A percentile compares a stretch with the other conserved stretches of the same genome.
Evolutionary conservation across 108 stramenopile genomes (phyloP).

Genomic region (Fistulifera pelliculosa): DNA sequence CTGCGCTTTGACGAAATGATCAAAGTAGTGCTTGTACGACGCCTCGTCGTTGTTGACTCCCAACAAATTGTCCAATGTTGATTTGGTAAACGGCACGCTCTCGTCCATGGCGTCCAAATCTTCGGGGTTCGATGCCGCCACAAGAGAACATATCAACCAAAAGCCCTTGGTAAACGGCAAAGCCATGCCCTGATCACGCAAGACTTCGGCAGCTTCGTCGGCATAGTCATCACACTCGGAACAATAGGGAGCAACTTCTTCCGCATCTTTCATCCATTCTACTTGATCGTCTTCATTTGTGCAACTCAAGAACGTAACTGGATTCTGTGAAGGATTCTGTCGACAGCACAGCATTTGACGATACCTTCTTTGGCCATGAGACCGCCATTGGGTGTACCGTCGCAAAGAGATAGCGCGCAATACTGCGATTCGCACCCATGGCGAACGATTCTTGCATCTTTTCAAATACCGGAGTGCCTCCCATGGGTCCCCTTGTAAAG

Average conservation of each 20-base stretch:
- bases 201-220: conserved; percentile 30
- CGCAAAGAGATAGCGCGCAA: conserved; percentile 46
- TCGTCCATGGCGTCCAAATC: conserved; percentile 53
- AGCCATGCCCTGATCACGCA: conserved; percentile 37
- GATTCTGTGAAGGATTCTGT: conserved; percentile 27
- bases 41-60: conserved; percentile 25
- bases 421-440: conserved; percentile 15
- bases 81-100: conserved; percentile 37
- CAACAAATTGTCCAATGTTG: conserved; percentile 33
- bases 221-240: conserved; percentile 32
- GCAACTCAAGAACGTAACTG: conserved; percentile 44
- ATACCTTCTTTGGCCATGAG: conserved; percentile 27
- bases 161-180: conserved; percentile 40
- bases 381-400: conserved; percentile 46
- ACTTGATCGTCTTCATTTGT: conserved; percentile 38
- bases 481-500: conserved; percentile 23
- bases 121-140: conserved; percentile 37
- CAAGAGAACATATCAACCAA: conserved; percentile 24
- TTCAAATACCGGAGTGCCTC: conserved; percentile 38
- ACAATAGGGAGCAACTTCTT: conserved; percentile 38
- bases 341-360: conserved; percentile 25
- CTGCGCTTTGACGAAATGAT: conserved; percentile 26
- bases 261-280: conserved; percentile 43
- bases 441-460: conserved; percentile 33
- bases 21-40: conserved; percentile 31